phyloP scores from a whole-genome alignment of 2,329 filamentous ascomycete species.

The Ophiognomonia clavigignenti-juglandacearum region DNA sequence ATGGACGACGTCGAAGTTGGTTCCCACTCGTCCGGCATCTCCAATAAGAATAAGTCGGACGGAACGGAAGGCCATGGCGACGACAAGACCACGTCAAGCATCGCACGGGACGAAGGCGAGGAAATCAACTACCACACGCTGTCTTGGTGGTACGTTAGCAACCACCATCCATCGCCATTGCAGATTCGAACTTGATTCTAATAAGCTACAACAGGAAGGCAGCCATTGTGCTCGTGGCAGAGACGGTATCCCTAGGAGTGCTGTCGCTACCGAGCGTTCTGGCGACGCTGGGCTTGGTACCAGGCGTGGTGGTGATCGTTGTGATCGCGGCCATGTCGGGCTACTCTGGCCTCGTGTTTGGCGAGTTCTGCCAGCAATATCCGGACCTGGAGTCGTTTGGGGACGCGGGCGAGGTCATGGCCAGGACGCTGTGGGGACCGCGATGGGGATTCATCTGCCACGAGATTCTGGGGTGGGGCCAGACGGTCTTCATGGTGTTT shows the following conservation, averaged over 20 bases:
- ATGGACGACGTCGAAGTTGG: conserved; percentile 6
- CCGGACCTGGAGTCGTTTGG: conserved; percentile 64
- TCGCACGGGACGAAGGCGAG: conserved; percentile 13
- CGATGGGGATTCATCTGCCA: conserved; percentile 47
- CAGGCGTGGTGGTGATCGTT: conserved; percentile 68
- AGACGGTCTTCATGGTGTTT: conserved; percentile 60
- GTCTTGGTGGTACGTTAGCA: conserved; percentile 13
- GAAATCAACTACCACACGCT: conserved; percentile 13
- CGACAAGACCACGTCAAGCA: conserved; percentile 6
- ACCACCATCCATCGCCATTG: not conserved
- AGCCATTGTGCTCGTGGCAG: conserved; percentile 37
- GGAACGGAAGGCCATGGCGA: conserved; percentile 6
- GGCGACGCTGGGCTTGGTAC: conserved; percentile 65
- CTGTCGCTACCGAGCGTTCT: conserved; percentile 75
- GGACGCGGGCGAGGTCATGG: conserved; percentile 58
- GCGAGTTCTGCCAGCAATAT: conserved; percentile 67
- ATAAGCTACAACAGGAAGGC: conserved; percentile 33
- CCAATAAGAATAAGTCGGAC: not conserved
- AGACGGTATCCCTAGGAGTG: conserved; percentile 42
- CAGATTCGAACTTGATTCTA: not conserved
- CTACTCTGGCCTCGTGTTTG: conserved; percentile 48
- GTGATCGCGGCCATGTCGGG: conserved; percentile 64
- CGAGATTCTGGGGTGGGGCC: conserved; percentile 54
- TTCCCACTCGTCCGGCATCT: conserved; percentile 1
- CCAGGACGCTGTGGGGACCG: conserved; percentile 28